Base-by-base conservation (phyloP, 129 eudicot genomes). In the Glebionis coronaria region DNA sequence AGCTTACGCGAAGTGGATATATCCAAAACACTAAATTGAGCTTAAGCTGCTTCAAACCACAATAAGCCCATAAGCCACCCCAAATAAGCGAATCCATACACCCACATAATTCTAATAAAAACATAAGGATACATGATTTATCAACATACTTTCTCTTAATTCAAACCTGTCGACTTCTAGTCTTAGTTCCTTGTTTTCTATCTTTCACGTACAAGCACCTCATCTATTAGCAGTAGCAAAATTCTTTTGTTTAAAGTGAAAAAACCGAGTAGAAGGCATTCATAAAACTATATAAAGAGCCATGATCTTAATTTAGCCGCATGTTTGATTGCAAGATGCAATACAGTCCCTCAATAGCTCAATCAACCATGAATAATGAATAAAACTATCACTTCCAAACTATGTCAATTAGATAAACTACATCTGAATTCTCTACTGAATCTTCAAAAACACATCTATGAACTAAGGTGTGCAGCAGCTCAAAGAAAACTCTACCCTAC, bases 131-230 rank as follows among this genome's bases (percentile, higher is more conserved):
- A 35, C 10, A 35, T 35, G 42, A 6, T 35, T 35, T 6, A 35
- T 35, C 42, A 35, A 27, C 15, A 7, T 19, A 13, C 57, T 2
- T 70, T 46, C 31, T 27, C 46, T 46, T 11, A 44, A 12, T 9
- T 58, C n/a, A 58, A 70, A 44, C 28, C 44, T 56, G 44, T 44
- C 63, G 44, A 12, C 74, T 56, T 44, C 52, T 69, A 19, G 14
- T 21, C 13, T 46, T 42, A 55, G 25, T 68, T 68, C 35, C 63
- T 23, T 69, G 12, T 42, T 56, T 69, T 64, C 56, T 25, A 57
- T 58, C 19, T 44, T 70, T 57, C 18, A 19, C 5, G 8, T 70
- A 70, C 57, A 56, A 29, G 65, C 53, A 69, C 56, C 56, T 56
- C 65, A 44, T 44, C 44, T 56, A 44, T 44, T 44, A 69, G 57